Evolutionary conservation across 805 yeast species (phyloP).

Genomic region (Sugiyamaella boreocaroliniensis): DNA sequence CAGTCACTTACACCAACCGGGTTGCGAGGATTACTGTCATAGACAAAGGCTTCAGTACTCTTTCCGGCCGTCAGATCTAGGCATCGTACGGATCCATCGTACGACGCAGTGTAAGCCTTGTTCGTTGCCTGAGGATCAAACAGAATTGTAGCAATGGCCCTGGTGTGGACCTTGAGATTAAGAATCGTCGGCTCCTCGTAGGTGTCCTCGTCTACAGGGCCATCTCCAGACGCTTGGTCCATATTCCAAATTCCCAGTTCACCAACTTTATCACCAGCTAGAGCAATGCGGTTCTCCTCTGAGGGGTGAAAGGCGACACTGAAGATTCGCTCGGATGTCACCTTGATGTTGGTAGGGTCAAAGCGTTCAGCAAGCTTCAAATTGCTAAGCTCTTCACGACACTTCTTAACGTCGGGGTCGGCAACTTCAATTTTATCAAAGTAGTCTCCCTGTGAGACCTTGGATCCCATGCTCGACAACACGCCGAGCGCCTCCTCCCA

Average conservation of each 20-base stretch:
- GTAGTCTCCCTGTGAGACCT: conserved; percentile 31
- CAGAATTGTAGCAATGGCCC: conserved; percentile 58
- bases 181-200: conserved; percentile 42
- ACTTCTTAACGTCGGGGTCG: conserved; percentile 43
- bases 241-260: conserved; percentile 85
- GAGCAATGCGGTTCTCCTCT: conserved; percentile 48
- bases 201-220: conserved; percentile 33
- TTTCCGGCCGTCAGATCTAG: conserved; percentile 59
- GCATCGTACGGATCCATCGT: conserved; percentile 79
- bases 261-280: conserved; percentile 90
- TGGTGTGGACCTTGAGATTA: conserved; percentile 67
- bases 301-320: conserved; percentile 74
- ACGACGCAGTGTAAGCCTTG: conserved; percentile 63
- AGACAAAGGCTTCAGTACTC: conserved; percentile 55
- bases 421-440: conserved; percentile 29
- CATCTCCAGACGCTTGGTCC: conserved; percentile 31
- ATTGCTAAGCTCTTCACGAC: conserved; percentile 49
- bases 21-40: conserved; percentile 39
- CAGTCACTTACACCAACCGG: conserved; percentile 71
- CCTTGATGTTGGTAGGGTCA: conserved; percentile 63
- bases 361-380: conserved; percentile 45
- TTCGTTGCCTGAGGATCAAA: conserved; percentile 45
- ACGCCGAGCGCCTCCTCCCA: conserved; percentile 33
- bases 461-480: conserved; percentile 24
- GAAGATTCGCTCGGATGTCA: conserved; percentile 63